Evolutionary conservation across 2,329 filamentous ascomycete species (phyloP), one percentile per base, ranked within the genome.

Genomic region (Didymella sp.): DNA sequence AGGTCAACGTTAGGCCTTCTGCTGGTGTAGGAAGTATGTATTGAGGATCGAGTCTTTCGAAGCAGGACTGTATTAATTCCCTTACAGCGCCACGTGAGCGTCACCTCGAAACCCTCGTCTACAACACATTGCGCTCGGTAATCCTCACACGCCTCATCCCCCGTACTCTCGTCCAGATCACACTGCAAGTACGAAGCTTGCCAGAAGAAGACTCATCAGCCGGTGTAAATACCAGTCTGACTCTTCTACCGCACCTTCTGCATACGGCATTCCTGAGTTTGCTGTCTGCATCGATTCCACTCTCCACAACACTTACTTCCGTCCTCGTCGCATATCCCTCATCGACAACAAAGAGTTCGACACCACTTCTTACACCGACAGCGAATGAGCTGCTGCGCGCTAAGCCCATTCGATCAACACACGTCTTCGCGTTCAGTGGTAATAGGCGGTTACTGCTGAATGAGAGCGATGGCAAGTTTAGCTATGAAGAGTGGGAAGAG

Each of bases 1-100:
- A 98, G 77, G 91, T 99, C 56, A 87, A 94, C 73, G 86, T 99
- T 63, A 87, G 95, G 74, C 94, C 94, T 45, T 89, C 90, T 31
- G 87, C 89, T 62, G 93, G 93, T 15, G 88, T 95, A 42, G 92
- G 90, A 80, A 89, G 92, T 88, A 76, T 73, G 83, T 69, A 13
- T 44, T 13, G 4, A 1, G 12, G 19, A 9, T 2, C 12, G 12
- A 25, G 1, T 4, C 4, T 4, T n/a, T 5, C 5, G 13, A 8
- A 13, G 17, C 6, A 21, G 2, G 6, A 7, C 11, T n/a, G 11
- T 12, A 19, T 28, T 52, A 25, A 52, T 13, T 21, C 1, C 0
- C 2, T 11, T n/a, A 2, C 6, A 41, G 80, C 77, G 38, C 77
- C 79, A 6, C 72, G 75, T 63, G 82, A 83, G 61, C 85, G 92